These are phyloP conservation scores for Leptographium wingfieldii DNA, from an alignment of 2,329 filamentous ascomycete species.

Conservation along the genomic window DNA sequence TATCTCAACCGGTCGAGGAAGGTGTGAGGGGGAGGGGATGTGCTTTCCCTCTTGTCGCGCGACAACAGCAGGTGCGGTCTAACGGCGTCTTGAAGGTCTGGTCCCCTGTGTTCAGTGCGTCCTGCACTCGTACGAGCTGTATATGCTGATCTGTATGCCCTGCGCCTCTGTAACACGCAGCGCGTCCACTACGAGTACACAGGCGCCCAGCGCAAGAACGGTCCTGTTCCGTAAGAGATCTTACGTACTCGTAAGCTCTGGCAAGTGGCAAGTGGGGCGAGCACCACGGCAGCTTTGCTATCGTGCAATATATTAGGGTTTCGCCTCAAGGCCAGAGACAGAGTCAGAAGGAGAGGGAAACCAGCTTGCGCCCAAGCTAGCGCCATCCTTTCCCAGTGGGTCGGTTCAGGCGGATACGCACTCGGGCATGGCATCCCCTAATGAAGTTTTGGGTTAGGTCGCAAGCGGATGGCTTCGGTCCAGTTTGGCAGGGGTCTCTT, in stretches of 20 bases:
- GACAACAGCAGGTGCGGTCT: background rate
- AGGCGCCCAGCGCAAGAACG: too few relatives aligned
- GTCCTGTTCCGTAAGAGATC: too few relatives aligned
- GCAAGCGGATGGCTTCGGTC: background rate
- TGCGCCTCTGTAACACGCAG: background rate
- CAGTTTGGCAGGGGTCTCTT: background rate
- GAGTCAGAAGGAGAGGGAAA: background rate
- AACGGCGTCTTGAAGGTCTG: too few relatives aligned
- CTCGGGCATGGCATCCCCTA: constrained; percentile 1
- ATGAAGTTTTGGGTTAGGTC: background rate
- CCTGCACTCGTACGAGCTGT: background rate
- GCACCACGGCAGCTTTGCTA: too few relatives aligned
- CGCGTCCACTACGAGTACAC: background rate
- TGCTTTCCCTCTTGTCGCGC: background rate
- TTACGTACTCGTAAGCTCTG: too few relatives aligned
- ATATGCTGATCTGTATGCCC: background rate
- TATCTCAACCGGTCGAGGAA: background rate
- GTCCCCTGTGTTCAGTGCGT: too few relatives aligned
- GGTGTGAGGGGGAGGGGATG: background rate
- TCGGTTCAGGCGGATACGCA: constrained; percentile 2
- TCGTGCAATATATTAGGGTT: too few relatives aligned
- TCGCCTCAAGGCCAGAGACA: background rate
- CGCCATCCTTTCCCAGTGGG: constrained; percentile 5
- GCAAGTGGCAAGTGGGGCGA: too few relatives aligned
- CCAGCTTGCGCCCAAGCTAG: background rate